These are phyloP conservation scores for Halophytophthora batemanensis DNA, from an alignment of 352 stramenopile genomes.

Conservation along the genomic window DNA sequence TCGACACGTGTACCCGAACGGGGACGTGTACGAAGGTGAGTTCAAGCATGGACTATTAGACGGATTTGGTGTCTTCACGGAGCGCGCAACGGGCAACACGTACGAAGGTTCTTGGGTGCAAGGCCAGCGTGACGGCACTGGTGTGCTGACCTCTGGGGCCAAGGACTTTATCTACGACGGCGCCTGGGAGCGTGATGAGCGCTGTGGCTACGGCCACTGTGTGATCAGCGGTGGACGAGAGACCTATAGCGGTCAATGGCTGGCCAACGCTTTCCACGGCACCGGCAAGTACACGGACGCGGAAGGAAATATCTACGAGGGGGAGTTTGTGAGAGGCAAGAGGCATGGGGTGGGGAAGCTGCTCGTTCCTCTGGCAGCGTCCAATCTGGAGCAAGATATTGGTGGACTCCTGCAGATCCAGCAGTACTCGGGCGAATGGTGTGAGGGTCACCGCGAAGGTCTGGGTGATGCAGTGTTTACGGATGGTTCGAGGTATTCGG, in stretches of 20 bases:
- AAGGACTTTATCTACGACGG: constrained; percentile 85
- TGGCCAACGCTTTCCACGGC: constrained; percentile 72
- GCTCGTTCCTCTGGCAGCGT: constrained; percentile 4
- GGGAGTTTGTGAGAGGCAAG: constrained; percentile 69
- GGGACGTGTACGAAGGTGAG: constrained; percentile 72
- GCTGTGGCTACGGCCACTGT: constrained; percentile 66
- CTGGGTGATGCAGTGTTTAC: constrained; percentile 52
- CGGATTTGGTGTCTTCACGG: constrained; percentile 60
- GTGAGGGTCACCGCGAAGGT: constrained; percentile 47
- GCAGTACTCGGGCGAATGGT: constrained; percentile 68
- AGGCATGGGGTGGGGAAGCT: constrained; percentile 74
- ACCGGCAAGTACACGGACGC: constrained; percentile 77
- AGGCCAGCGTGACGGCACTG: constrained; percentile 58
- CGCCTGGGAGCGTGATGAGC: constrained; percentile 56
- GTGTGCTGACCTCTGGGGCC: constrained; percentile 61
- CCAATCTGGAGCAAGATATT: constrained; percentile 15
- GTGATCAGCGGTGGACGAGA: constrained; percentile 66
- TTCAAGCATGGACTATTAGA: constrained; percentile 46
- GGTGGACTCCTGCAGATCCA: constrained; percentile 15
- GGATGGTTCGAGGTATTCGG: constrained; percentile 57
- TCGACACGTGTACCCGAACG: constrained; percentile 51
- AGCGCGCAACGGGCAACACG: constrained; percentile 52
- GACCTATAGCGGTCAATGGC: constrained; percentile 76
- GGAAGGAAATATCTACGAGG: constrained; percentile 78
- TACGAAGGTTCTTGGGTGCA: constrained; percentile 74